Percentiles rank a stretch among this genome's conserved stretches.
Evolutionary conservation across 1,139 yeast species (phyloP).

Genomic region (Arxiozyma heterogenica): DNA sequence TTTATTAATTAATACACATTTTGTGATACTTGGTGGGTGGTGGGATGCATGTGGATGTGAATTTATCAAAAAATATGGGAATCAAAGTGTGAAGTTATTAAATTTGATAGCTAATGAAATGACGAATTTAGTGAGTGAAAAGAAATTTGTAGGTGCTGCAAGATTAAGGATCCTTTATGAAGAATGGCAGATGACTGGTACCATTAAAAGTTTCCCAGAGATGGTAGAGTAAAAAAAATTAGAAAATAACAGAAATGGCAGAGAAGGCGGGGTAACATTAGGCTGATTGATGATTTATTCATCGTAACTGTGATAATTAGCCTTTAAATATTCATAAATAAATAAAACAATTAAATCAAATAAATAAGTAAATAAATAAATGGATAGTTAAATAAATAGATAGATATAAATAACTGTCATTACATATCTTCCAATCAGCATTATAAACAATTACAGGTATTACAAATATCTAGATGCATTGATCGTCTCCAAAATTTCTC

Average conservation of each 20-base stretch:
- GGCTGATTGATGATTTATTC: not conserved
- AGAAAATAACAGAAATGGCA: too few relatives aligned
- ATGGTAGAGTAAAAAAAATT: constrained; percentile 33
- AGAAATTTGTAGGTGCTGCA: constrained; percentile 65
- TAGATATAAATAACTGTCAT: not conserved
- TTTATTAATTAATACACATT: constrained; percentile 59
- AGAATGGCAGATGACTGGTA: constrained; percentile 50
- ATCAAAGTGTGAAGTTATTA: constrained; percentile 61
- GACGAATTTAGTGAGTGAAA: constrained; percentile 41
- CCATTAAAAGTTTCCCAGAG: constrained; percentile 40
- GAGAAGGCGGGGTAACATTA: too few relatives aligned
- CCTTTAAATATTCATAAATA: not conserved
- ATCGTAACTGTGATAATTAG: too few relatives aligned
- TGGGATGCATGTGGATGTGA: constrained; percentile 76
- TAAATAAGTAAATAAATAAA: not conserved
- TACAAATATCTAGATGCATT: constrained; percentile 43
- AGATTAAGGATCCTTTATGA: constrained; percentile 68
- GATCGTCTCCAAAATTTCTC: constrained; percentile 67
- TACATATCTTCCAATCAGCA: not conserved
- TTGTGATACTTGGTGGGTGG: constrained; percentile 68
- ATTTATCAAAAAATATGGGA: constrained; percentile 50
- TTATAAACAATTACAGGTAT: not conserved
- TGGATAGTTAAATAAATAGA: not conserved
- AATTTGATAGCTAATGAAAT: constrained; percentile 39
- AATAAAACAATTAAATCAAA: not conserved